phyloP scores from a whole-genome alignment of 768 basidiomycete species.

The Boletus rufocinnamomeus region DNA sequence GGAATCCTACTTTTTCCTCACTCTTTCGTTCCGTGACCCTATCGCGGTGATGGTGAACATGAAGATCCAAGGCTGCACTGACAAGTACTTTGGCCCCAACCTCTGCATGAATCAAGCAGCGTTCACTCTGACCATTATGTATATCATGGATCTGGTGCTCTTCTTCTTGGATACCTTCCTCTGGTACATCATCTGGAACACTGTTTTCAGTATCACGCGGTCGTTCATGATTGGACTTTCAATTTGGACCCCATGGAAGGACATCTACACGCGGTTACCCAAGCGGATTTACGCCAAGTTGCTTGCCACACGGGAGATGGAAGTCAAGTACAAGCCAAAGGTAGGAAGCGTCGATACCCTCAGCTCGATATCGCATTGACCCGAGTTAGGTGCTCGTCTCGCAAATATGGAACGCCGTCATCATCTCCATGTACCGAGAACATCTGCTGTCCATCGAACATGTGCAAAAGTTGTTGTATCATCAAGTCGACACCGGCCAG shows the following conservation, averaged over 20 bases:
- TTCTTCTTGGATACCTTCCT: slow-evolving; percentile 99
- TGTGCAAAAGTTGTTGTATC: slow-evolving; percentile 96
- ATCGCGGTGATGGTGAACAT: slow-evolving; percentile 95
- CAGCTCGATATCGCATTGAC: background rate
- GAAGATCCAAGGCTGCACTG: slow-evolving; percentile 89
- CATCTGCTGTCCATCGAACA: slow-evolving; percentile 98
- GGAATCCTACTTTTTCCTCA: slow-evolving; percentile 98
- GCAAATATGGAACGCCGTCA: slow-evolving; percentile 99
- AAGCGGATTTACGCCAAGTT: slow-evolving; percentile 97
- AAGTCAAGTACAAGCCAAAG: slow-evolving; percentile 99
- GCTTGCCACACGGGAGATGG: slow-evolving; percentile 92
- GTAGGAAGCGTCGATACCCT: slow-evolving; percentile 41
- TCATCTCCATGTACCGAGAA: slow-evolving; percentile 99
- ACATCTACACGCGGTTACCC: slow-evolving; percentile 93
- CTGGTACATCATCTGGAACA: slow-evolving; percentile 99
- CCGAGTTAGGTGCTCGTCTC: slow-evolving; percentile 83
- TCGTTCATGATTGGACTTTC: slow-evolving; percentile 90
- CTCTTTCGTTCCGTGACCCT: slow-evolving; percentile 90
- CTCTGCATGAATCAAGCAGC: slow-evolving; percentile 93
- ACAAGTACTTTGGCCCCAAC: slow-evolving; percentile 79
- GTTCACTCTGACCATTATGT: slow-evolving; percentile 97
- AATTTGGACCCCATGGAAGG: slow-evolving; percentile 99
- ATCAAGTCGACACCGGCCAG: slow-evolving; percentile 84
- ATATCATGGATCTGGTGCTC: slow-evolving; percentile 94
- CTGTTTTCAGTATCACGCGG: slow-evolving; percentile 84